phyloP scores from a whole-genome alignment of 192 early-diverging fungal species.

The Coemansia sp. region DNA sequence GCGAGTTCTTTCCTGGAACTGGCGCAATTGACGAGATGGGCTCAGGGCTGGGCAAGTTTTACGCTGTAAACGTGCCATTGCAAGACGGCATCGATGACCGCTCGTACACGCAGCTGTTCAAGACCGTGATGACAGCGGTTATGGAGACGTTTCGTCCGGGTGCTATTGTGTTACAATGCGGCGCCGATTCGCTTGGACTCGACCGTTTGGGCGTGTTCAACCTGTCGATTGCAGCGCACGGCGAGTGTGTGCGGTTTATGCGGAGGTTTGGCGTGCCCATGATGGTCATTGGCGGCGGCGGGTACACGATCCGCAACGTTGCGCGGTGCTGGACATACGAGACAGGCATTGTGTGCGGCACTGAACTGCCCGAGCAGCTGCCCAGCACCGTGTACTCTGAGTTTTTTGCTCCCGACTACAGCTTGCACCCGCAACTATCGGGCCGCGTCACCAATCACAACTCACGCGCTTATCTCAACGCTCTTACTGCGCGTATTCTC shows the following conservation, averaged over 20 bases:
- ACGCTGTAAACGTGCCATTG: slow-evolving; percentile 92
- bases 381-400: slow-evolving; percentile 76
- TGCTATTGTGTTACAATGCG: slow-evolving; percentile 94
- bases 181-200: slow-evolving; percentile 92
- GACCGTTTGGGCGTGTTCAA: slow-evolving; percentile 96
- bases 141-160: slow-evolving; percentile 92
- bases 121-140: slow-evolving; percentile 85
- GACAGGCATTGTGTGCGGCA: slow-evolving; percentile 81
- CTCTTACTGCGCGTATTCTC: slow-evolving; percentile 68
- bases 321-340: slow-evolving; percentile 94
- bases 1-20: slow-evolving; percentile 94
- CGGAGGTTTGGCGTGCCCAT: slow-evolving; percentile 89
- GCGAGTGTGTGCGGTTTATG: slow-evolving; percentile 87
- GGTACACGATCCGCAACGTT: slow-evolving; percentile 98
- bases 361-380: slow-evolving; percentile 71
- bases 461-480: slow-evolving; percentile 75
- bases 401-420: slow-evolving; percentile 88
- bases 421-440: slow-evolving; percentile 82
- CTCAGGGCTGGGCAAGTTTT: slow-evolving; percentile 82
- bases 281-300: slow-evolving; percentile 92
- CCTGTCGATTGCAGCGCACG: slow-evolving; percentile 87
- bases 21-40: slow-evolving; percentile 90
- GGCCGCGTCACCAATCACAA: slow-evolving; percentile 88
- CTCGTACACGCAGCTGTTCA: slow-evolving; percentile 64
- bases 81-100: slow-evolving; percentile 95